phyloP scores from a whole-genome alignment of 2,329 filamentous ascomycete genomes.

The Pseudohalonectria lignicola region DNA sequence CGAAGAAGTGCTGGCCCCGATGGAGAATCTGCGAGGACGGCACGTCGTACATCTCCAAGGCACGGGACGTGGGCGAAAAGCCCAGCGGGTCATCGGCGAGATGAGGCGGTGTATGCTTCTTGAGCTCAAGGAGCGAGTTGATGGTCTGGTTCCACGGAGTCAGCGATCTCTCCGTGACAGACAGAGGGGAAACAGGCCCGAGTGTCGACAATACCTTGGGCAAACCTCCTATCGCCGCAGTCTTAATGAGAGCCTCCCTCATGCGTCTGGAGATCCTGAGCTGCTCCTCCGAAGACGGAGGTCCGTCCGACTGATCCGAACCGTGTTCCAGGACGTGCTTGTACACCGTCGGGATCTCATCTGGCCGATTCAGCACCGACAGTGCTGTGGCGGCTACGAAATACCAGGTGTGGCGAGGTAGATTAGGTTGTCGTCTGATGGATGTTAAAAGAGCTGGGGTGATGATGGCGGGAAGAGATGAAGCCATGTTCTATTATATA shows the following conservation, averaged over 20 bases:
- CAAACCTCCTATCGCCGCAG: constrained; percentile 33
- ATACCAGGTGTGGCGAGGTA: constrained; percentile 37
- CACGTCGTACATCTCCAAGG: constrained; percentile 24
- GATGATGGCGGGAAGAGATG: constrained; percentile 16
- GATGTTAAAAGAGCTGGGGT: constrained; percentile 29
- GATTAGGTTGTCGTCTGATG: constrained; percentile 25
- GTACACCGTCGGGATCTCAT: constrained; percentile 34
- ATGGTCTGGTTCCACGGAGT: no score
- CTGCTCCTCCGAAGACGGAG: constrained; percentile 22
- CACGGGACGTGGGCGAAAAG: constrained; percentile 25
- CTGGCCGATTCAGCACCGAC: constrained; percentile 34
- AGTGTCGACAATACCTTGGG: constrained; percentile 31
- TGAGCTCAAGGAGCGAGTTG: constrained; percentile 33
- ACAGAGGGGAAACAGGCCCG: no score
- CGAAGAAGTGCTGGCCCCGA: constrained; percentile 34
- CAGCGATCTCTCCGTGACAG: no score
- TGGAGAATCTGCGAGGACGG: constrained; percentile 22
- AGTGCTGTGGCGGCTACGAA: constrained; percentile 33
- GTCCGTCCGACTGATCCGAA: constrained; percentile 9
- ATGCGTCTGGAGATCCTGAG: constrained; percentile 31
- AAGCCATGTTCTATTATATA: constrained; percentile 9
- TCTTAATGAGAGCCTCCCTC: constrained; percentile 37
- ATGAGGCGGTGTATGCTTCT: constrained; percentile 26
- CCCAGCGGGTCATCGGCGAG: constrained; percentile 25
- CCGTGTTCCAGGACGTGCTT: constrained; percentile 25